Evolutionary conservation across 164 flowering plant genomes (phyloP), one percentile per base, ranked within the genome.

Genomic region (Berberis thunbergii): DNA sequence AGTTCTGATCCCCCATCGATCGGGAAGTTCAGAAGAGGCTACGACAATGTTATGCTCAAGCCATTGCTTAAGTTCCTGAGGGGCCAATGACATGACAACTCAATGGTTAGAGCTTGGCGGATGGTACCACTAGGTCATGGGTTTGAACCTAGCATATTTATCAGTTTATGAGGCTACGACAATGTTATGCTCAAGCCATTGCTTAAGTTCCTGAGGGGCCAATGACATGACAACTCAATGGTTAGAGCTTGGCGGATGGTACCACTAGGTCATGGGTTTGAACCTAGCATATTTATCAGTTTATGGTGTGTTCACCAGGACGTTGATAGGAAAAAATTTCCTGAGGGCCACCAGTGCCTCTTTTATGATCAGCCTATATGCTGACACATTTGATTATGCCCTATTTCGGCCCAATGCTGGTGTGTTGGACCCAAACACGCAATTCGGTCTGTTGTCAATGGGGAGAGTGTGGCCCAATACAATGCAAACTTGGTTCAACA

Each of bases 151-250:
- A 0, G 26, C 26, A 26, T 26, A 26, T 26, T 26, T 26, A 26
- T n/a, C n/a, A n/a, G n/a, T n/a, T n/a, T n/a, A n/a, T n/a, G 76
- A 69, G 95, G 90, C 10, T 87, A 89, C 45, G 90, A 81, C 56
- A 62, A 40, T 1, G 83, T 71, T 69, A 79, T 91, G 11, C 41
- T 87, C 40, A 80, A 79, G 64, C 97, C 90, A 39, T 41, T 91
- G 68, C 84, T 86, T 1, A 60, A 64, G 56, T 91, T 91, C n/a
- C n/a, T n/a, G n/a, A n/a, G n/a, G n/a, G n/a, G n/a, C n/a, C n/a
- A n/a, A n/a, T n/a, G n/a, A n/a, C n/a, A n/a, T n/a, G n/a, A n/a
- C n/a, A n/a, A n/a, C n/a, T n/a, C n/a, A n/a, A n/a, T n/a, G n/a
- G n/a, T n/a, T n/a, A n/a, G n/a, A n/a, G n/a, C n/a, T n/a, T n/a